Conservation (phyloP, 2,329 filamentous ascomycete species). For the Hypoxylon rubiginosum region DNA sequence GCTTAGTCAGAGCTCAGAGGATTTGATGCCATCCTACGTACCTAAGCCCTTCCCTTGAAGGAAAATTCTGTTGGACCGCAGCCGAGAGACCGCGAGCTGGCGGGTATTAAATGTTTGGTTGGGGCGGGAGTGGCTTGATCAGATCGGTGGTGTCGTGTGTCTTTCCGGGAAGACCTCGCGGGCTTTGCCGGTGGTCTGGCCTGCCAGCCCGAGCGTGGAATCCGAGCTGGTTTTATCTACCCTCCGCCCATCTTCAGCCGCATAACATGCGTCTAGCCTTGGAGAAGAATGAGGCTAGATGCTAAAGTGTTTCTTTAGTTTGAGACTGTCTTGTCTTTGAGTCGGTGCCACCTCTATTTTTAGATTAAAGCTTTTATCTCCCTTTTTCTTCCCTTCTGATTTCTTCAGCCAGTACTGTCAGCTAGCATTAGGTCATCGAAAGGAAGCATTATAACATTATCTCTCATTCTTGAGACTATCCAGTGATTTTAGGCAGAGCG, state of each 20-base stretch:
- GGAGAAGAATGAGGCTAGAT: neutral
- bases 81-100: neutral
- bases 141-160: slow-evolving; percentile 21
- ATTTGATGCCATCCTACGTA: slow-evolving; percentile 13
- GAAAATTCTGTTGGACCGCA: slow-evolving; percentile 8
- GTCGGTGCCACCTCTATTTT: slow-evolving; percentile 20
- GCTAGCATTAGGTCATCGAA: neutral
- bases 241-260: slow-evolving; percentile 18
- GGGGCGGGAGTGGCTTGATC: slow-evolving; percentile 19
- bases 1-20: slow-evolving; percentile 16
- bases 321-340: slow-evolving; percentile 20
- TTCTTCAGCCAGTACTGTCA: neutral
- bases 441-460: neutral
- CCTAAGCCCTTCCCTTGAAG: neutral
- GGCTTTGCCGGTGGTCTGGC: slow-evolving; percentile 9
- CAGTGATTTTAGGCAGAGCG: neutral
- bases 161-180: neutral
- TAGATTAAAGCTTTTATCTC: slow-evolving; percentile 16
- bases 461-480: neutral
- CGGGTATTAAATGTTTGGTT: neutral
- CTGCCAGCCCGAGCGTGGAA: slow-evolving; percentile 28
- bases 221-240: slow-evolving; percentile 27
- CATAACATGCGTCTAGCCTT: slow-evolving; percentile 12
- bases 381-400: neutral
- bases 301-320: neutral